These are phyloP conservation scores for Clarireedia homoeocarpa DNA, from an alignment of 2,329 filamentous ascomycete genomes.

Conservation along the genomic window DNA sequence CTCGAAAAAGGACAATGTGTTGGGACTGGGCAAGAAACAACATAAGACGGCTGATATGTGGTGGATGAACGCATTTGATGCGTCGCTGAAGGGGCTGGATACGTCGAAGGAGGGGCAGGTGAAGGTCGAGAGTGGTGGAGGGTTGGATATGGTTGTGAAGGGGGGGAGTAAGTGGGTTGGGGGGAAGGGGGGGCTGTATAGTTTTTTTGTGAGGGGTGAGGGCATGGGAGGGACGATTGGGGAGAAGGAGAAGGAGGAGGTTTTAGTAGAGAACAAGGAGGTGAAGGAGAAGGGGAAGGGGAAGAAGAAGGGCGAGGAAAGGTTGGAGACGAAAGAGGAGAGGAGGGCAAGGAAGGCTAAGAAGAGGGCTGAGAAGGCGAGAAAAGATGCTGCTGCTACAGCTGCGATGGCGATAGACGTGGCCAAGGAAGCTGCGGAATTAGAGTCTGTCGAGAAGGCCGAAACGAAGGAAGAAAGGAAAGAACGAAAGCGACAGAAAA, in stretches of 20 bases:
- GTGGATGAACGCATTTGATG: conserved; percentile 95
- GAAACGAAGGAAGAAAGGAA: conserved; percentile 33
- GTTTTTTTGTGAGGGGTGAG: conserved; percentile 78
- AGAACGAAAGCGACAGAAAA: conserved; percentile 31
- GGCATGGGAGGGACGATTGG: conserved; percentile 63
- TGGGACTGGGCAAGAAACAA: conserved; percentile 74
- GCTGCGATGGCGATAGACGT: not conserved
- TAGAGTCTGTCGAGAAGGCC: not conserved
- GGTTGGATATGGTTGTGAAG: conserved; percentile 48
- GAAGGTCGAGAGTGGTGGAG: conserved; percentile 47
- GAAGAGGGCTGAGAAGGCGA: conserved; percentile 25
- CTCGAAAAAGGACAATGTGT: conserved; percentile 70
- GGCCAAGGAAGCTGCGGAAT: not conserved
- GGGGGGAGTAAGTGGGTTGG: conserved; percentile 51
- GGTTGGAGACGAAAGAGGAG: conserved; percentile 28
- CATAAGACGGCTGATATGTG: conserved; percentile 69
- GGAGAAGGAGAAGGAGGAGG: conserved; percentile 16
- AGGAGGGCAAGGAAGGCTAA: conserved; percentile 32
- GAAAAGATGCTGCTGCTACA: conserved; percentile 23
- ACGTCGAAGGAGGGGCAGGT: conserved; percentile 48
- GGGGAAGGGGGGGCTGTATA: conserved; percentile 54
- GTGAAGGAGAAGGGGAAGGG: conserved; percentile 27
- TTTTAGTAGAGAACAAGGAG: conserved; percentile 14
- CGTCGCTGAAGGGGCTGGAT: conserved; percentile 75
- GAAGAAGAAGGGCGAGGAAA: conserved; percentile 29